A percentile compares a stretch with the other conserved stretches of the same genome.
Evolutionary conservation across 2,329 filamentous ascomycete species (phyloP).

Genomic region (Bretziella fagacearum): DNA sequence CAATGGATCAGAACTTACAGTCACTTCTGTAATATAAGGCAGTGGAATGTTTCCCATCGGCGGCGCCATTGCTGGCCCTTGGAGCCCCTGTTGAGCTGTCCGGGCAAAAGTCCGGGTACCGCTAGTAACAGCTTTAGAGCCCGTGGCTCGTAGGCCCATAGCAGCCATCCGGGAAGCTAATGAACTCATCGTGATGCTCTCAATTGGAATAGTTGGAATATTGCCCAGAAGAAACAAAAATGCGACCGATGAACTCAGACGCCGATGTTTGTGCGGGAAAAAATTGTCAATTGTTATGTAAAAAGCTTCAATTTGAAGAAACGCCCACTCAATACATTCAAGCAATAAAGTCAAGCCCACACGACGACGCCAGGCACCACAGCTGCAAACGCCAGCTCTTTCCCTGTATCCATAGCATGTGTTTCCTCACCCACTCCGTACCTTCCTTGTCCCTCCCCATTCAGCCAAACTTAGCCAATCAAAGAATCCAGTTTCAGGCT

Average conservation of each 20-base stretch:
- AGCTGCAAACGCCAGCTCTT: background rate
- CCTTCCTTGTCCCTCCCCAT: too few relatives aligned
- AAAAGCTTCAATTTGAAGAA: too few relatives aligned
- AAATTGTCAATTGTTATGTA: too few relatives aligned
- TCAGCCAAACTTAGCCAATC: too few relatives aligned
- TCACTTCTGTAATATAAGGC: slow-evolving; percentile 42
- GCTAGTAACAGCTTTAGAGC: background rate
- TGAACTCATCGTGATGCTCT: background rate
- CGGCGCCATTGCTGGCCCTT: slow-evolving; percentile 14
- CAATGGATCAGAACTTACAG: slow-evolving; percentile 23
- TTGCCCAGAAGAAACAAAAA: background rate
- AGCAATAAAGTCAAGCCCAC: background rate
- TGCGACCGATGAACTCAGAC: background rate
- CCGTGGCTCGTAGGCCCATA: background rate
- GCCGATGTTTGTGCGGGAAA: too few relatives aligned
- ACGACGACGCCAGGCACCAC: background rate
- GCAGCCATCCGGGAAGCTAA: background rate
- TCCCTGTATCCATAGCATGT: too few relatives aligned
- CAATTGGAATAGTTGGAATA: too few relatives aligned
- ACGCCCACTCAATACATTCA: background rate
- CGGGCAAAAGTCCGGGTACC: background rate
- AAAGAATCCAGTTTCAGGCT: too few relatives aligned
- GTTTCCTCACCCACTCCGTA: too few relatives aligned
- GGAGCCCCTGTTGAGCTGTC: background rate
- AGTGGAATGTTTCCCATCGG: slow-evolving; percentile 32